phyloP scores from a whole-genome alignment of 257 asterid species.

The Jaltomata sinuosa region DNA sequence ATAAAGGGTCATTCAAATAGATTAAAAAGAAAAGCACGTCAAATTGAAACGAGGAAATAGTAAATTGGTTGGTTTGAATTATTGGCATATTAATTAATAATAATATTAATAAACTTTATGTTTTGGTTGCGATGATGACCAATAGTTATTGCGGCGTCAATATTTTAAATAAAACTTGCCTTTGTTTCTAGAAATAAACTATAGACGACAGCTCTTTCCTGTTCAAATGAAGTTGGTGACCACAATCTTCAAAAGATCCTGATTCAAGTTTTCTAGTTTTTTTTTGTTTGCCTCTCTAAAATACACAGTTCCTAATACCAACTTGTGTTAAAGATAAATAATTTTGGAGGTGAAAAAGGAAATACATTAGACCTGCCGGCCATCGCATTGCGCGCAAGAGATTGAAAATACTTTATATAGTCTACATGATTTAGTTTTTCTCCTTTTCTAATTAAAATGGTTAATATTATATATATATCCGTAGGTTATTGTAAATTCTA shows the following conservation, averaged over 20 bases:
- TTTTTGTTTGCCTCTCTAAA: neutral
- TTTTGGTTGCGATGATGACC: neutral
- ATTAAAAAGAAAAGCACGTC: too few species aligned
- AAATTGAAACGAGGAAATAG: too few species aligned
- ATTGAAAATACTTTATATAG: neutral
- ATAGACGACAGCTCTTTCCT: neutral
- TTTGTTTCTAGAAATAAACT: neutral
- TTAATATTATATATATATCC: too few species aligned
- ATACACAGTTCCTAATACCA: neutral
- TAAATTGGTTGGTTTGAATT: neutral
- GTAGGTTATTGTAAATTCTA: neutral
- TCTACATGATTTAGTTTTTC: neutral
- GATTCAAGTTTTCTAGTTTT: neutral
- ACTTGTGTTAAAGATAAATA: neutral
- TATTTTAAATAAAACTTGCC: neutral
- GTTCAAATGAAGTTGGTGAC: neutral
- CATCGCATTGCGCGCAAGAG: neutral
- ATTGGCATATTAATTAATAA: neutral
- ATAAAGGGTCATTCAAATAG: too few species aligned
- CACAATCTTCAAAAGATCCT: neutral
- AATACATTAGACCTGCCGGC: neutral
- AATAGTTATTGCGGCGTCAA: neutral
- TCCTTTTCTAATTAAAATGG: too few species aligned
- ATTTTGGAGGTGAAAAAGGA: neutral
- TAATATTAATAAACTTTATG: neutral